phyloP scores from a whole-genome alignment of 2,329 filamentous ascomycete species.

The Pleomassaria siparia region DNA sequence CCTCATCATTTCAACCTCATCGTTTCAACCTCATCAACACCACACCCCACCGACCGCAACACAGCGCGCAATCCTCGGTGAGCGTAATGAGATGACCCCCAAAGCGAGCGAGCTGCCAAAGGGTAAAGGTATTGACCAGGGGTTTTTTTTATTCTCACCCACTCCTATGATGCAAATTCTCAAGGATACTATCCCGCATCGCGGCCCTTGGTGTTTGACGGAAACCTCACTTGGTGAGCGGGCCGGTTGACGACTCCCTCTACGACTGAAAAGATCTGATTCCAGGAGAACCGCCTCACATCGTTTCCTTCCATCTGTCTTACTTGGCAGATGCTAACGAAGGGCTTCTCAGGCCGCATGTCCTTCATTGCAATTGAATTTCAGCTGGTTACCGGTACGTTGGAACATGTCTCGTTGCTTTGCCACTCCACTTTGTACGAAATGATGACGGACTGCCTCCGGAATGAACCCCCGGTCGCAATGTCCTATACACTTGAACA shows the following conservation, averaged over 20 bases:
- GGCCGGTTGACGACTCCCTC: constrained; percentile 3
- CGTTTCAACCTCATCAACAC: too few species aligned
- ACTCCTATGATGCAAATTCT: constrained; percentile 1
- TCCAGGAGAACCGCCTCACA: neutral
- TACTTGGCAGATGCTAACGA: neutral
- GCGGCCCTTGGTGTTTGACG: constrained; percentile 9
- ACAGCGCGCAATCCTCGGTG: too few species aligned
- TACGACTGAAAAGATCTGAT: constrained; percentile 10
- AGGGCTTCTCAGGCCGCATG: neutral
- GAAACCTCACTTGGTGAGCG: constrained; percentile 1
- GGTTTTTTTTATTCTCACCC: neutral
- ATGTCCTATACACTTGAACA: neutral
- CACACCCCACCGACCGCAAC: too few species aligned
- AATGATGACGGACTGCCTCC: neutral
- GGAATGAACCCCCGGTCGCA: neutral
- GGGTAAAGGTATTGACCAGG: neutral
- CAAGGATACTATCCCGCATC: constrained; percentile 12
- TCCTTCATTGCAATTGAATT: neutral
- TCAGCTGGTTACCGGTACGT: neutral
- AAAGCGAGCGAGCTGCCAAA: neutral
- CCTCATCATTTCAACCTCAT: too few species aligned
- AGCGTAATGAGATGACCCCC: neutral
- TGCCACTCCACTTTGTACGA: neutral
- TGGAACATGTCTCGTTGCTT: neutral
- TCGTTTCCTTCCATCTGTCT: neutral